Percentiles rank a stretch among this genome's conserved stretches.
These are phyloP conservation scores for Mucor ambiguus DNA, from an alignment of 371 early-diverging fungal genomes.

Conservation along the genomic window DNA sequence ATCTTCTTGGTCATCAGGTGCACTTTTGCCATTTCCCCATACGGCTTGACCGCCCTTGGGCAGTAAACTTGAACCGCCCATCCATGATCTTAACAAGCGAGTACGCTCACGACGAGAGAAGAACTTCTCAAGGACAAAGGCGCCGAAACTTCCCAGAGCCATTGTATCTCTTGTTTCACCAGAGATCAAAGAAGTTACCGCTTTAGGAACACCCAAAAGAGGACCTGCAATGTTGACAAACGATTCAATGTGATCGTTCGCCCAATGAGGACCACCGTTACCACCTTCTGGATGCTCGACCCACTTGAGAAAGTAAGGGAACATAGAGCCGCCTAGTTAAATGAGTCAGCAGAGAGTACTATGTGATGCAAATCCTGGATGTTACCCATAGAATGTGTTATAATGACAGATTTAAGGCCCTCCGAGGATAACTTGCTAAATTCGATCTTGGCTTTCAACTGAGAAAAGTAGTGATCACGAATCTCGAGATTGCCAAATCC, in stretches of 20 bases:
- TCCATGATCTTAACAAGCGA: slow-evolving; percentile 85
- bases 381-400: slow-evolving; percentile 69
- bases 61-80: slow-evolving; percentile 74
- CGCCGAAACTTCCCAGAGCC: slow-evolving; percentile 76
- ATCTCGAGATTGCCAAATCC: slow-evolving; percentile 81
- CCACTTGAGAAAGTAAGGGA: slow-evolving; percentile 93
- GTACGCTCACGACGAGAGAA: slow-evolving; percentile 81
- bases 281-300: slow-evolving; percentile 78
- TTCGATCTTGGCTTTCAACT: slow-evolving; percentile 81
- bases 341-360: not conserved
- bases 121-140: slow-evolving; percentile 83
- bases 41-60: slow-evolving; percentile 87
- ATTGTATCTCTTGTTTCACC: slow-evolving; percentile 92
- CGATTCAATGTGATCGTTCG: slow-evolving; percentile 78
- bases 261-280: slow-evolving; percentile 80
- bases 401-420: slow-evolving; percentile 66
- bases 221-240: slow-evolving; percentile 91
- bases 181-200: slow-evolving; percentile 72
- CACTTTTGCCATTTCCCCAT: slow-evolving; percentile 74
- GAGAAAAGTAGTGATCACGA: slow-evolving; percentile 86
- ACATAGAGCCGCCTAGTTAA: slow-evolving; percentile 28
- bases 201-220: slow-evolving; percentile 89
- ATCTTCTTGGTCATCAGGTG: slow-evolving; percentile 65
- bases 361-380: not conserved
- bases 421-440: slow-evolving; percentile 44